Conservation (phyloP, 495 filamentous ascomycete genomes). For the Penicillium dipodomyicola region DNA sequence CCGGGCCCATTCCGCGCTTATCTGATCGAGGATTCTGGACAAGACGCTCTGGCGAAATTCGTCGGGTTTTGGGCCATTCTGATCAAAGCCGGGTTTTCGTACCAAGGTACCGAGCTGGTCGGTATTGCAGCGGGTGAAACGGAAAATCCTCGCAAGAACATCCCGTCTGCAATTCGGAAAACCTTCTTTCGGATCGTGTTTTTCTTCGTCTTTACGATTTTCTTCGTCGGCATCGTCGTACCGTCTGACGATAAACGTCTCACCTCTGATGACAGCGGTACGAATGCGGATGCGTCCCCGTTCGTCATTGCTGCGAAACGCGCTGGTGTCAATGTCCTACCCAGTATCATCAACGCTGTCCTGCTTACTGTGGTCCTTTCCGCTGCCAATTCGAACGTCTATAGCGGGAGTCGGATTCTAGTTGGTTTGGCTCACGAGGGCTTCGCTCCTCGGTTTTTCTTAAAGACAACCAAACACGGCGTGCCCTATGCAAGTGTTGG, state of each 20-base stretch:
- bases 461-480: slow-evolving; percentile 38
- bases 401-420: slow-evolving; percentile 63
- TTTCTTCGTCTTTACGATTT: slow-evolving; percentile 64
- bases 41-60: slow-evolving; percentile 51
- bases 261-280: slow-evolving; percentile 42
- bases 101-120: slow-evolving; percentile 62
- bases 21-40: slow-evolving; percentile 22
- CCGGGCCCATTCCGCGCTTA: slow-evolving; percentile 60
- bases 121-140: slow-evolving; percentile 68
- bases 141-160: slow-evolving; percentile 61
- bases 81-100: slow-evolving; percentile 57
- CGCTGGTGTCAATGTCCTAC: slow-evolving; percentile 61
- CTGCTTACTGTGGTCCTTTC: slow-evolving; percentile 65
- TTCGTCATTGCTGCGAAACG: slow-evolving; percentile 60
- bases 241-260: slow-evolving; percentile 43
- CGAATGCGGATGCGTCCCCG: slow-evolving; percentile 54
- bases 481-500: slow-evolving; percentile 45
- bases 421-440: slow-evolving; percentile 56
- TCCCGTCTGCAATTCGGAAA: slow-evolving; percentile 65
- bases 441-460: slow-evolving; percentile 54
- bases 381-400: slow-evolving; percentile 73
- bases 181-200: slow-evolving; percentile 70
- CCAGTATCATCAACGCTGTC: slow-evolving; percentile 71
- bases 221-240: slow-evolving; percentile 68
- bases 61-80: slow-evolving; percentile 36